Percentiles rank a stretch among this genome's conserved stretches.
Conservation (phyloP, 176 grass and related monocot species). For the Phyllostachys edulis region DNA sequence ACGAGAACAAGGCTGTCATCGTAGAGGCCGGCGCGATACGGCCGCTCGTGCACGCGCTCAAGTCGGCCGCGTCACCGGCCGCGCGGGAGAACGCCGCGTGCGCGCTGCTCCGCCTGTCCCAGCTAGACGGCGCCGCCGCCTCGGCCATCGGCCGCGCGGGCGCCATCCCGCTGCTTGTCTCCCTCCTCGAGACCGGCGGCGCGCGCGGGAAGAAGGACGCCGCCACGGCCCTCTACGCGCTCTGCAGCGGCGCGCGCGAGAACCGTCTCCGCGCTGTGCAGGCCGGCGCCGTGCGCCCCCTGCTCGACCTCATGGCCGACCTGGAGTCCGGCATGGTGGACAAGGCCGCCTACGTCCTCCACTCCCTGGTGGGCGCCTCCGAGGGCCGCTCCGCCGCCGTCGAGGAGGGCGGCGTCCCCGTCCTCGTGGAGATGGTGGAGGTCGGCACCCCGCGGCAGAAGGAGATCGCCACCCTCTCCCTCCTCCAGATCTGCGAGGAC, state of each 20-base stretch:
- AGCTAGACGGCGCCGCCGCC: slow-evolving; percentile 56
- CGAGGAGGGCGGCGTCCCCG: slow-evolving; percentile 70
- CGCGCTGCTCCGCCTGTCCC: slow-evolving; percentile 63
- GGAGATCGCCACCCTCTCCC: slow-evolving; percentile 66
- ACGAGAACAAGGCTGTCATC: slow-evolving; percentile 77
- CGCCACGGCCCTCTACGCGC: slow-evolving; percentile 68
- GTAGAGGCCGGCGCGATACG: slow-evolving; percentile 68
- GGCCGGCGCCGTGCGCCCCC: slow-evolving; percentile 48
- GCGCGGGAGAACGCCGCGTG: slow-evolving; percentile 84
- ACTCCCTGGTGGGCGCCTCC: slow-evolving; percentile 40
- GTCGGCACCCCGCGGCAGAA: slow-evolving; percentile 60
- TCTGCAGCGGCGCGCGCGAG: slow-evolving; percentile 66
- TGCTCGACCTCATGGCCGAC: slow-evolving; percentile 94
- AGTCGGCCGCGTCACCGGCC: slow-evolving; percentile 58
- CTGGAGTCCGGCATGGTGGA: slow-evolving; percentile 88
- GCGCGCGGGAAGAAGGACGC: slow-evolving; percentile 89
- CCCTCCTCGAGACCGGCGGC: slow-evolving; percentile 72
- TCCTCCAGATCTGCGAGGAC: slow-evolving; percentile 93
- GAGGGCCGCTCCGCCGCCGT: slow-evolving; percentile 65
- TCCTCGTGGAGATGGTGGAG: slow-evolving; percentile 96
- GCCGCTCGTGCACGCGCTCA: slow-evolving; percentile 67
- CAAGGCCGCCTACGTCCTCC: slow-evolving; percentile 86
- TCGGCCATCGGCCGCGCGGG: slow-evolving; percentile 64
- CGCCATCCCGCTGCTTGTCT: slow-evolving; percentile 66
- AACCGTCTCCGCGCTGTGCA: slow-evolving; percentile 64